Base-by-base conservation (phyloP, 495 filamentous ascomycete species). In the Penicillium simplicissimum region DNA sequence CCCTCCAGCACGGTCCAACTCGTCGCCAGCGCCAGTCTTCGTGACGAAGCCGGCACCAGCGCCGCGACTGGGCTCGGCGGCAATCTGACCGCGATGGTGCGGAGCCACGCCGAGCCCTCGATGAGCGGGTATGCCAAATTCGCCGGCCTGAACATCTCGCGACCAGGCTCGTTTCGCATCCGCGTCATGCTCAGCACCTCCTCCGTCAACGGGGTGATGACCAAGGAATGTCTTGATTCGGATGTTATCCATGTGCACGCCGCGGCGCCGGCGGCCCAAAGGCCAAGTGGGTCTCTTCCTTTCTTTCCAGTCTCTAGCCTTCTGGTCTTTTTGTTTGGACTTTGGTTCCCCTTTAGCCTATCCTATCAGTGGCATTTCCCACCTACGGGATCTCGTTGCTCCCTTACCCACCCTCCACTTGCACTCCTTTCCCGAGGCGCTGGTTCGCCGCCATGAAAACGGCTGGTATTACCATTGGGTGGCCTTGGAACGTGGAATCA, bases 111-210 rank as follows among this genome's bases (percentile, higher is more conserved):
- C 42, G 74, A 73, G 7, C 74, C 69, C 33, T 62, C 74, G n/a
- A 74, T 63, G 28, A 76, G 70, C 52, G 76, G 76, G 7, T 77
- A 73, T 49, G 75, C 72, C n/a, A 69, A 69, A 31, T 75, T 77
- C 52, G 62, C 61, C 3, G 63, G 65, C 2, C 66, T 79, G 10
- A 69, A 62, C 0, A 72, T 79, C 54, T 60, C 69, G 7, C 64
- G 61, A 31, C 74, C 76, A 4, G 76, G 76, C 1, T 69, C 65
- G 36, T 79, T 74, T 47, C 68, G 68, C 4, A 43, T 79, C 45
- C 72, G 76, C 8, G 66, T 76, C n/a, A 76, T 76, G 71, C 57
- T 77, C 15, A 72, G 69, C 19, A 67, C 68, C 11, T 68, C 72
- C 3, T 76, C 74, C 0, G 52, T 55, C 28, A 68, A 69, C 28